Conservation (phyloP, 2,329 filamentous ascomycete genomes). For the Clonostachys byssicola region DNA sequence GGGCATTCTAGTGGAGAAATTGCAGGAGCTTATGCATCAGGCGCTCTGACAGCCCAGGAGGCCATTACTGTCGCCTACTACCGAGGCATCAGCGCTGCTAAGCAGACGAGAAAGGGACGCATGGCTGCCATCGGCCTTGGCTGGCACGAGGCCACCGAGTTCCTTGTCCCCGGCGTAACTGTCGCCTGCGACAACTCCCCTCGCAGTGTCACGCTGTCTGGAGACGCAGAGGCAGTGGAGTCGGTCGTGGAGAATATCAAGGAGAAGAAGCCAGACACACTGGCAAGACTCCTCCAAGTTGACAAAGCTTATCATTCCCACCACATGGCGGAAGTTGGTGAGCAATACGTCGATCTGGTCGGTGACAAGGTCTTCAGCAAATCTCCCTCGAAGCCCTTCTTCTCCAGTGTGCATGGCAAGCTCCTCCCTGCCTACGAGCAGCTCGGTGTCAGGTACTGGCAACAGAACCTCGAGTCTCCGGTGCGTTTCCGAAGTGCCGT, state of each 20-base stretch:
- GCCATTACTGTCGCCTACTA: slow-evolving; percentile 32
- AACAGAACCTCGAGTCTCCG: slow-evolving; percentile 12
- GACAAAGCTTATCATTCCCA: slow-evolving; percentile 36
- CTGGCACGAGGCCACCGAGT: slow-evolving; percentile 15
- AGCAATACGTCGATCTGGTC: slow-evolving; percentile 10
- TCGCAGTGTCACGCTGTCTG: slow-evolving; percentile 26
- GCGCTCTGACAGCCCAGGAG: slow-evolving; percentile 21
- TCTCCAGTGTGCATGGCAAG: background rate
- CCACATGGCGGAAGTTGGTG: slow-evolving; percentile 21
- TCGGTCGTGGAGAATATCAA: slow-evolving; percentile 18
- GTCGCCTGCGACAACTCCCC: slow-evolving; percentile 33
- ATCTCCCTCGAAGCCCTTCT: background rate
- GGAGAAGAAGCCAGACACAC: slow-evolving; percentile 15
- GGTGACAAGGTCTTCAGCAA: slow-evolving; percentile 9
- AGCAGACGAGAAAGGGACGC: slow-evolving; percentile 9
- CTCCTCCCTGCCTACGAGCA: background rate
- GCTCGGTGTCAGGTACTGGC: slow-evolving; percentile 10
- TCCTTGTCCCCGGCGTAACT: slow-evolving; percentile 14
- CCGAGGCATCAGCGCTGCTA: slow-evolving; percentile 20
- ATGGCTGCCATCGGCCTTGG: slow-evolving; percentile 36
- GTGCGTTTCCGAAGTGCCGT: slow-evolving; percentile 9
- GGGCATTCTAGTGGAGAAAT: slow-evolving; percentile 40
- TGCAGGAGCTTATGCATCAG: slow-evolving; percentile 35
- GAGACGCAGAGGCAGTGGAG: slow-evolving; percentile 16
- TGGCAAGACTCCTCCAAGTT: slow-evolving; percentile 25